Evolutionary conservation across 1,284 basidiomycete species (phyloP), one percentile per base, ranked within the genome.

Genomic region (Fomitiporia mediterranea): DNA sequence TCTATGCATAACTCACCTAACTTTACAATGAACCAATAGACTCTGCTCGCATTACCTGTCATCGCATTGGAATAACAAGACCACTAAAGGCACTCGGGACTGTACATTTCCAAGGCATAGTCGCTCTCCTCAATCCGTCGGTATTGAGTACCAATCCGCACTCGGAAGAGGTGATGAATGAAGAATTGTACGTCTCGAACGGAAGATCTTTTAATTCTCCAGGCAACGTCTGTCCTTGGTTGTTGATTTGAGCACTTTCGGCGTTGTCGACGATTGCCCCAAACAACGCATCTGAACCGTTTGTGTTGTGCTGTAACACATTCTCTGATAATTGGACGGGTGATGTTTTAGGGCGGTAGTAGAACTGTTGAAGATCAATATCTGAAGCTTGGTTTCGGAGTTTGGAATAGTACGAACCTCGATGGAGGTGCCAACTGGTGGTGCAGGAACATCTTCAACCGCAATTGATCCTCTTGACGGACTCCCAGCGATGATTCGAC

Each of bases 401-500:
- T 13, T 13, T 30, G 15, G 19, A n/a, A 15, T 15, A 6, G 2
- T 19, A 44, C 57, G 13, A 19, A 58, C 57, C 39, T 58, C 46
- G 11, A 58, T 34, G 19, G 42, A 34, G n/a, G 43, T 46, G 19
- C 57, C 57, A 9, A 11, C 53, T 35, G 35, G 47, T 1, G 57
- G 57, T 11, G 57, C 57, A 8, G 54, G 28, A 13, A 55, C 58
- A 19, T 55, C 49, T 43, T 59, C 58, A 13, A 59, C 48, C 3
- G 58, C 58, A 34, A 59, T 56, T 39, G 58, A 59, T 13, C 58
- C 58, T 46, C 49, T 15, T 25, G 58, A 55, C 11, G 58, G 58
- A 37, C 48, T 52, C 25, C 57, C 57, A 15, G 57, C 57, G 21
- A 58, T 27, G 21, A 58, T 51, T 23, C 48, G 44, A 28, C 47